Percentiles rank a stretch among this genome's conserved stretches.
These are phyloP conservation scores for Rhododendron mucronatum DNA, from an alignment of 148 eudicot species.

Conservation along the genomic window DNA sequence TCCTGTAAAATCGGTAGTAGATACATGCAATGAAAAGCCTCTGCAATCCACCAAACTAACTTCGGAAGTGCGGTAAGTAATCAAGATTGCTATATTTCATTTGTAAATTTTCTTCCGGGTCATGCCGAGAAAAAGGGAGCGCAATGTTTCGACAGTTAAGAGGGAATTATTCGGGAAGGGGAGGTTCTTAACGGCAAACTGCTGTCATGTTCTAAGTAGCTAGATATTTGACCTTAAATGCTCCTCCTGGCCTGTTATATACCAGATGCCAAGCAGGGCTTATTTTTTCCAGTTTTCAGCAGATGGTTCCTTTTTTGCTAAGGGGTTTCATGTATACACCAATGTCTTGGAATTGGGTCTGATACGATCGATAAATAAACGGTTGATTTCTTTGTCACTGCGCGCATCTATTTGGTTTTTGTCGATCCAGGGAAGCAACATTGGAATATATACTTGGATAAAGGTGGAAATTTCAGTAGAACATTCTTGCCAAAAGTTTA, in stretches of 20 bases:
- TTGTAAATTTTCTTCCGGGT: too few species aligned
- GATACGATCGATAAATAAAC: not conserved
- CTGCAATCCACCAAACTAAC: too few species aligned
- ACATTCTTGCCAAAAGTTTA: constrained; percentile 61
- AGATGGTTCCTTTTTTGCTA: constrained; percentile 74
- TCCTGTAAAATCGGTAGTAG: too few species aligned
- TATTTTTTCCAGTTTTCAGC: constrained; percentile 80
- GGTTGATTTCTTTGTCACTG: not conserved
- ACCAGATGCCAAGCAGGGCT: constrained; percentile 62
- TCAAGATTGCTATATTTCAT: too few species aligned
- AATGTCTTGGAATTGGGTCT: not conserved
- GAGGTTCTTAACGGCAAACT: constrained; percentile 57
- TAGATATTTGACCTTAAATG: constrained; percentile 57
- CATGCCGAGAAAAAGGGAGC: too few species aligned
- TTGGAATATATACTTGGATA: constrained; percentile 63
- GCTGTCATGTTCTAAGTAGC: constrained; percentile 54
- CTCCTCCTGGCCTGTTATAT: constrained; percentile 44
- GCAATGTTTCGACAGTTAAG: too few species aligned
- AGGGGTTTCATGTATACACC: constrained; percentile 69
- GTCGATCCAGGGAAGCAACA: constrained; percentile 62
- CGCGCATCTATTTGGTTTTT: not conserved
- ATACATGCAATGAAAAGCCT: too few species aligned
- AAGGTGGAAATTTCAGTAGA: constrained; percentile 75
- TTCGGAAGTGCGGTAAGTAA: too few species aligned
- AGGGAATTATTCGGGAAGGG: too few species aligned